Conservation (phyloP, 352 stramenopile species). For the Phytophthora podocarpi region DNA sequence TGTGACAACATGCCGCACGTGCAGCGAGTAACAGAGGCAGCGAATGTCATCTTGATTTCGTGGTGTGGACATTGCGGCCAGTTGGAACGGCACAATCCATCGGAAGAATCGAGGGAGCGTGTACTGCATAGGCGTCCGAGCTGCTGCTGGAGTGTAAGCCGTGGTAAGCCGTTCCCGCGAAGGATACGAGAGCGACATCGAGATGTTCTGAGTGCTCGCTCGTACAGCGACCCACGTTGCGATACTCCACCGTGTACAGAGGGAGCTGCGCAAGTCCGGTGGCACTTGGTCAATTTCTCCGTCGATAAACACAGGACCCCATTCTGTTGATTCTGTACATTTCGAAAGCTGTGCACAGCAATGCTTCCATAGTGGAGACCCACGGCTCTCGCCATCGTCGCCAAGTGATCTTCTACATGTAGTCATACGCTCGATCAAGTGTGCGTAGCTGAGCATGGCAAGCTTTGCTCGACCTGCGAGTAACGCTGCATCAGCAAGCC, state of each 20-base stretch:
- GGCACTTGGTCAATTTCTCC: conserved; percentile 39
- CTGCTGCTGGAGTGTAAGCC: background rate
- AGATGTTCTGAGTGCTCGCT: background rate
- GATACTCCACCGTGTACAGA: conserved; percentile 36
- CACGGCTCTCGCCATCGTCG: background rate
- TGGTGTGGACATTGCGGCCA: conserved; percentile 49
- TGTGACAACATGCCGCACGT: conserved; percentile 43
- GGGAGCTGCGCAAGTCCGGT: conserved; percentile 9
- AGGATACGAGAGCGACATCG: conserved; percentile 10
- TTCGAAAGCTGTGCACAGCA: conserved; percentile 25
- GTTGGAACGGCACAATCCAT: conserved; percentile 50
- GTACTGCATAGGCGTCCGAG: conserved; percentile 18
- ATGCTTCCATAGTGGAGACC: conserved; percentile 14
- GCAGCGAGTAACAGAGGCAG: conserved; percentile 32
- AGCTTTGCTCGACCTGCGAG: conserved; percentile 30
- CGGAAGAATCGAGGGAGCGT: conserved; percentile 50
- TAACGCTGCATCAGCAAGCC: conserved; percentile 39
- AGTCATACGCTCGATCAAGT: conserved; percentile 10
- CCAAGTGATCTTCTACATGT: background rate
- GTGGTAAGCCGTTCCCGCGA: conserved; percentile 12
- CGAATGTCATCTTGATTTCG: conserved; percentile 38
- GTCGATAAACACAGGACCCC: conserved; percentile 35
- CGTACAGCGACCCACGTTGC: conserved; percentile 14
- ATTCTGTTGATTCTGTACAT: conserved; percentile 39
- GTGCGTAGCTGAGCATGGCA: conserved; percentile 45